Evolutionary conservation across 495 filamentous ascomycete species (phyloP), one percentile per base, ranked within the genome.

Genomic region (Podospora pseudocomata): DNA sequence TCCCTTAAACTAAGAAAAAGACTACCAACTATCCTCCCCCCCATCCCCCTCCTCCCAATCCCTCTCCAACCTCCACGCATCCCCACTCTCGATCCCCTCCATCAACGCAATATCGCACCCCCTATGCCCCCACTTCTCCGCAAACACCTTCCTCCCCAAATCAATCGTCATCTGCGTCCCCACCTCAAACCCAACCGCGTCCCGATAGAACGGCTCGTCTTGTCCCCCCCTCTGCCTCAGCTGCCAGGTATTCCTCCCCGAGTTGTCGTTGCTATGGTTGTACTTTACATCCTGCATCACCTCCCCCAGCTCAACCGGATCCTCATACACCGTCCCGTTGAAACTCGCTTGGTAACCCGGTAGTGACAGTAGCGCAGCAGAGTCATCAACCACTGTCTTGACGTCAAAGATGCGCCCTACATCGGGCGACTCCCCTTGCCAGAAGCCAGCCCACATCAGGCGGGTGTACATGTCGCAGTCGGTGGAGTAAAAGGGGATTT

Each of bases 401-500:
- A 88, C 82, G 70, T 89, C 86, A 53, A 79, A 82, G 1, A 88
- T 72, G 19, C 80, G 68, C 0, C 86, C 86, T 0, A 78, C 80
- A 9, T 77, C 70, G 7, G 39, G 39, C 44, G 77, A 80, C 63
- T 83, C 73, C 18, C 79, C 75, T 61, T 84, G 82, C 72, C 77
- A 80, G 71, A 81, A 87, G 2, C 79, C 81, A 5, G 76, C 80
- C 86, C 86, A 87, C 65, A 79, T 79, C 6, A 87, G 72, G 3
- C 87, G 82, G 15, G 81, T 76, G 73, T 88, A 85, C 65, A 72
- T 72, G 70, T 76, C 75, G 66, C 75, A 76, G 67, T 89, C 85
- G 19, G 84, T 81, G 53, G 77, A 77, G 68, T 87, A 85, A 73
- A 82, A 88, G 4, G 87, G 87, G 55, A 89, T 88, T 39, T 85